phyloP scores from a whole-genome alignment of 768 basidiomycete genomes.

The Termitomyces titanicus region DNA sequence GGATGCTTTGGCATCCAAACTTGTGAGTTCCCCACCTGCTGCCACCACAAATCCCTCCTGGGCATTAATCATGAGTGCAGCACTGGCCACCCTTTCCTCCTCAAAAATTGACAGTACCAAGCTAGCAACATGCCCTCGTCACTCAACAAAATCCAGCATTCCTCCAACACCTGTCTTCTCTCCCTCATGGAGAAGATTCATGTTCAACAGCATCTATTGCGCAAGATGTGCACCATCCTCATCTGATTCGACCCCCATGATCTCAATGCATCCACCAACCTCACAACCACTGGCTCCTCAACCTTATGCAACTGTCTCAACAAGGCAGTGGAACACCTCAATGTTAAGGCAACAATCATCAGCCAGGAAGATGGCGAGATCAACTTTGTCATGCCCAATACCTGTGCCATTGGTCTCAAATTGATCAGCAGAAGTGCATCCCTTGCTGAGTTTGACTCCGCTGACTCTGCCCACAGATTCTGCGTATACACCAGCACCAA shows the following conservation, averaged over 20 bases:
- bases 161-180: no score
- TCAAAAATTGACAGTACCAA: no score
- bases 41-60: neutral
- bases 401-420: neutral
- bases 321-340: neutral
- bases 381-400: neutral
- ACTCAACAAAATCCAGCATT: no score
- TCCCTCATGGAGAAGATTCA: no score
- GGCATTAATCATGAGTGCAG: neutral
- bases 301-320: neutral
- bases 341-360: neutral
- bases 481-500: neutral
- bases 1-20: neutral
- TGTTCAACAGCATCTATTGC: no score
- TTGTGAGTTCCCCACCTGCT: no score
- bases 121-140: no score
- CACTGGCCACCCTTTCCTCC: neutral
- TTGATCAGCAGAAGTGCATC: neutral
- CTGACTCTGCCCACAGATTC: neutral
- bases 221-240: no score
- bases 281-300: neutral
- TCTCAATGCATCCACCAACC: no score
- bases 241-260: no score
- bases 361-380: neutral
- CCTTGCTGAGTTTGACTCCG: neutral